These are phyloP conservation scores for Didymellaceae sp. DNA, from an alignment of 2,329 filamentous ascomycete genomes.

Conservation along the genomic window DNA sequence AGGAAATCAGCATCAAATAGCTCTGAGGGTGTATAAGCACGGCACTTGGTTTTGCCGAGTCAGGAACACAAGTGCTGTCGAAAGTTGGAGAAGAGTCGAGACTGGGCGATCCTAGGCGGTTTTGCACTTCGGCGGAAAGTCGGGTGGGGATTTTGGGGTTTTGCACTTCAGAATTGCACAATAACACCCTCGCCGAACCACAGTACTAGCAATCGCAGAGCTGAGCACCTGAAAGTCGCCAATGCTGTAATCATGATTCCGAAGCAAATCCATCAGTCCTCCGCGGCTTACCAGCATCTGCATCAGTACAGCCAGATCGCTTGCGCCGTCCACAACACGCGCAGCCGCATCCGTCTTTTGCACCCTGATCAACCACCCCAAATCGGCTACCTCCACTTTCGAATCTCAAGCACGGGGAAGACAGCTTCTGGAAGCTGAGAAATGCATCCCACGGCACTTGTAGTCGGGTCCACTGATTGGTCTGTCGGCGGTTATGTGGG, in stretches of 20 bases:
- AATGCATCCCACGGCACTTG: constrained; percentile 12
- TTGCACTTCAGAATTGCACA: constrained; percentile 11
- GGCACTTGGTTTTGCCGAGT: too few species aligned
- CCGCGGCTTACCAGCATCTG: not conserved
- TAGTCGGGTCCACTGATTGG: not conserved
- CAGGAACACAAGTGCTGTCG: not conserved
- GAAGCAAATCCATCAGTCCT: not conserved
- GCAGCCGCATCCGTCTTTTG: not conserved
- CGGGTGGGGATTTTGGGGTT: not conserved
- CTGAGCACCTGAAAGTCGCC: not conserved
- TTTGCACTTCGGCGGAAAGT: constrained; percentile 2
- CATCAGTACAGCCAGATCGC: not conserved
- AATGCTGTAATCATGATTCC: not conserved
- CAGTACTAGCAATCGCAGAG: not conserved
- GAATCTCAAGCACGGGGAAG: constrained; percentile 3
- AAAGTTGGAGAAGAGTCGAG: constrained; percentile 7
- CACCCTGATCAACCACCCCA: not conserved
- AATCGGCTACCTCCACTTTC: constrained; percentile 1
- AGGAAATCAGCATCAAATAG: too few species aligned
- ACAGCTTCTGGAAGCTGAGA: constrained; percentile 14
- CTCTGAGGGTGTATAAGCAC: too few species aligned
- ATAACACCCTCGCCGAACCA: not conserved
- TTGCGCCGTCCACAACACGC: not conserved
- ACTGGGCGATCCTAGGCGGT: not conserved
- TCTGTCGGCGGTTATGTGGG: constrained; percentile 1